Conservation (phyloP, 306 rosid genomes). For the Cucumis hystrix region DNA sequence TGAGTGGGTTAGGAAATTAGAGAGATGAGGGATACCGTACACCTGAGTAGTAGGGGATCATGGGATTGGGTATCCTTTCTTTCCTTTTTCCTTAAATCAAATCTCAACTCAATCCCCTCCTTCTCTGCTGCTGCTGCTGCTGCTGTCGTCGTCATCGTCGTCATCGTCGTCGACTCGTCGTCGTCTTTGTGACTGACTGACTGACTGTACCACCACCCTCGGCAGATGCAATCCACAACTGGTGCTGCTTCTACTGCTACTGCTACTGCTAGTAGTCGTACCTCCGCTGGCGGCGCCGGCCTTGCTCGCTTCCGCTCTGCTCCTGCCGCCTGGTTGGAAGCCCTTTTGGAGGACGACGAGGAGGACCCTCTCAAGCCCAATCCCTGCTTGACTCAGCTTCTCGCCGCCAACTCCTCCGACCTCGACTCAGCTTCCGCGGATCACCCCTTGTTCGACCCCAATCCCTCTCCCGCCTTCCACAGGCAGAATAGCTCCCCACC, state of each 20-base stretch:
- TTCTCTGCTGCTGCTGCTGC: no score
- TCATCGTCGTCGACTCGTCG: no score
- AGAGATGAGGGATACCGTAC: not conserved
- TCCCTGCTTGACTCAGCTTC: constrained; percentile 60
- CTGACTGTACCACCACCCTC: not conserved
- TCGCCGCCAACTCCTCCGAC: constrained; percentile 13
- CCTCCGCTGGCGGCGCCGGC: constrained; percentile 11
- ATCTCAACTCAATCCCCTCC: no score
- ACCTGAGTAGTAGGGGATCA: not conserved
- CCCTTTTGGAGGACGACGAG: constrained; percentile 46
- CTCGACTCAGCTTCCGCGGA: constrained; percentile 5
- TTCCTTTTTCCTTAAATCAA: not conserved
- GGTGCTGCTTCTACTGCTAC: not conserved
- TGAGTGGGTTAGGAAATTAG: no score
- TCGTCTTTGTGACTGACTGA: no score
- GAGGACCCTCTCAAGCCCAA: constrained; percentile 37
- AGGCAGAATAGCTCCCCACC: constrained; percentile 54
- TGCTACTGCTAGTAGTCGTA: constrained; percentile 15
- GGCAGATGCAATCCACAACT: constrained; percentile 55
- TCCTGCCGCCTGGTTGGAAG: constrained; percentile 77
- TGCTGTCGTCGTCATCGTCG: no score
- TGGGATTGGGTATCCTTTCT: not conserved
- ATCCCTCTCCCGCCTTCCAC: constrained; percentile 12
- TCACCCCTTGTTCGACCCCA: constrained; percentile 2
- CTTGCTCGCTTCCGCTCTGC: constrained; percentile 61